Evolutionary conservation across 805 yeast genomes (phyloP).

Genomic region (Myxozyma sirexii): DNA sequence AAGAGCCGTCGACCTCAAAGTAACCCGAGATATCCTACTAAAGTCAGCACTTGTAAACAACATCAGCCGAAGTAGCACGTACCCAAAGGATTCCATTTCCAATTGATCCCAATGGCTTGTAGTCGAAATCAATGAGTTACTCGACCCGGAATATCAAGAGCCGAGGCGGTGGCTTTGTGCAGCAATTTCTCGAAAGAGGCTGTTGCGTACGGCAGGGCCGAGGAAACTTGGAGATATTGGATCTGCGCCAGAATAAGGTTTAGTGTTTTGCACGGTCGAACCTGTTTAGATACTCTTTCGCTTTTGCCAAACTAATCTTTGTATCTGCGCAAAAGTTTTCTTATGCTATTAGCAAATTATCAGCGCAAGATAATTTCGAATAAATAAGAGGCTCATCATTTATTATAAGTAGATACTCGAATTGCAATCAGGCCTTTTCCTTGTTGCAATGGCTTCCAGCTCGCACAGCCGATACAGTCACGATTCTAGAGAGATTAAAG

Average conservation of each 20-base stretch:
- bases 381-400: neutral
- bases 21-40: conserved; percentile 43
- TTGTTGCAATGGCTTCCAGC: neutral
- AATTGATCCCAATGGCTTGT: neutral
- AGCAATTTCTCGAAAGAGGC: too few relatives aligned
- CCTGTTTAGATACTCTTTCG: too few relatives aligned
- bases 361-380: too few relatives aligned
- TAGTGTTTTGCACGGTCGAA: conserved; percentile 2
- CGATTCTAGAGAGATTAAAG: conserved; percentile 12
- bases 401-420: neutral
- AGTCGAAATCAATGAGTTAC: too few relatives aligned
- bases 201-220: neutral
- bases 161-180: too few relatives aligned
- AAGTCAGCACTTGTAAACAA: neutral
- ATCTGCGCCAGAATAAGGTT: conserved; percentile 2
- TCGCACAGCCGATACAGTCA: conserved; percentile 3
- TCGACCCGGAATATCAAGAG: too few relatives aligned
- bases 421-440: neutral
- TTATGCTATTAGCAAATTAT: neutral
- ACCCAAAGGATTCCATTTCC: conserved; percentile 11
- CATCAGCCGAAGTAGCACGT: neutral
- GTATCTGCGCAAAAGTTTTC: neutral
- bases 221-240: neutral
- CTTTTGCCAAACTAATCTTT: neutral
- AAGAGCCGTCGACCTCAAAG: conserved; percentile 47